These are phyloP conservation scores for Botrytis elliptica DNA, from an alignment of 2,329 filamentous ascomycete genomes.

Conservation along the genomic window DNA sequence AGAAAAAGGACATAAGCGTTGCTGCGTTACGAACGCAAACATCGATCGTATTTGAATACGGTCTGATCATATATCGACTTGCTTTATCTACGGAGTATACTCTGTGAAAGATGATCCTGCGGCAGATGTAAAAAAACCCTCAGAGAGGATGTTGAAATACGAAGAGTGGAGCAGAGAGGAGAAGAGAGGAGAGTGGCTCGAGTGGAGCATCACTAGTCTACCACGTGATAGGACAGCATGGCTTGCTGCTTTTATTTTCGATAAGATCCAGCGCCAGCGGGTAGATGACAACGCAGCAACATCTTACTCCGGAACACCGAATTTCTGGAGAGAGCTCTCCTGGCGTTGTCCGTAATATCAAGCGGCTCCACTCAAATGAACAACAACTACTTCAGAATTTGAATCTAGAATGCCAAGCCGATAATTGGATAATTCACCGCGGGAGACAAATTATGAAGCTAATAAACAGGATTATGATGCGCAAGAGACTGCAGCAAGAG, in stretches of 20 bases:
- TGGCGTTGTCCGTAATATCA: neutral
- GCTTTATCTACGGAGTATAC: too few relatives aligned
- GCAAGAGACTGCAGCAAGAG: neutral
- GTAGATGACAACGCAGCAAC: neutral
- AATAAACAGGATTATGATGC: neutral
- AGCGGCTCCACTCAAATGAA: neutral
- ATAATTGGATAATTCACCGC: neutral
- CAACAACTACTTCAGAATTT: neutral
- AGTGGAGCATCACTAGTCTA: neutral
- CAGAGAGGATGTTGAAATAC: neutral
- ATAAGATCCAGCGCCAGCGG: neutral
- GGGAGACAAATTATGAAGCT: neutral
- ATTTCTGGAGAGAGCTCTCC: neutral
- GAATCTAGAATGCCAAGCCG: neutral
- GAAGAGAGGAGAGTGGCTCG: neutral
- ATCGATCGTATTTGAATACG: neutral
- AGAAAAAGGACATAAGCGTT: neutral
- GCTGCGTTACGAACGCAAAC: neutral
- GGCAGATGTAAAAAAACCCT: neutral
- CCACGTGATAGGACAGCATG: neutral
- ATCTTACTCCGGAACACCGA: neutral
- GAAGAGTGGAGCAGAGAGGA: neutral
- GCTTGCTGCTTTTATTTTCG: neutral
- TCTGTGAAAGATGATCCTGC: neutral
- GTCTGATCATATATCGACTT: neutral